These are phyloP conservation scores for Cercophora newfieldiana DNA, from an alignment of 495 filamentous ascomycete species.

Conservation along the genomic window DNA sequence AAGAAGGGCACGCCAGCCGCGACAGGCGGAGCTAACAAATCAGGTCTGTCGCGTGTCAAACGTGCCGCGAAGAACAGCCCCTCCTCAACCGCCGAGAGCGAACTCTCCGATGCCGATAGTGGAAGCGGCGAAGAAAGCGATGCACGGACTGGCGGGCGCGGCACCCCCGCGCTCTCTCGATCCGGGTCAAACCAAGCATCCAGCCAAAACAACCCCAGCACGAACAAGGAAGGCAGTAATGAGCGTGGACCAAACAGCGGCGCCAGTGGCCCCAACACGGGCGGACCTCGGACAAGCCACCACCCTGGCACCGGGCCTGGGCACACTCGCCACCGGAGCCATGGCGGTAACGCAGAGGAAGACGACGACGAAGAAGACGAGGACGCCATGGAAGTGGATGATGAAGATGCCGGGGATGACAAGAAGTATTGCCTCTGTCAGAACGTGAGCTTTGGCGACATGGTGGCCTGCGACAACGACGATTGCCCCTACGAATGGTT, in stretches of 20 bases:
- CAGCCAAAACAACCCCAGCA: slow-evolving; percentile 3
- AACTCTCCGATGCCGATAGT: slow-evolving; percentile 67
- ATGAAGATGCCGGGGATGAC: slow-evolving; percentile 85
- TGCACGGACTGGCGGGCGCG: slow-evolving; percentile 45
- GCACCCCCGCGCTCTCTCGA: slow-evolving; percentile 27
- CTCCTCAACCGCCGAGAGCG: slow-evolving; percentile 57
- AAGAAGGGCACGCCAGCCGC: slow-evolving; percentile 56
- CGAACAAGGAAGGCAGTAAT: slow-evolving; percentile 19
- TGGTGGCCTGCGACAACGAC: slow-evolving; percentile 97
- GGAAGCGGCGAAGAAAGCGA: slow-evolving; percentile 52
- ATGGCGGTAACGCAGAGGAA: slow-evolving; percentile 16
- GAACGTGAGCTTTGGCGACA: slow-evolving; percentile 90
- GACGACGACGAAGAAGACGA: slow-evolving; percentile 59
- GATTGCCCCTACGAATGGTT: slow-evolving; percentile 96
- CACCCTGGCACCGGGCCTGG: slow-evolving; percentile 7
- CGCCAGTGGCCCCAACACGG: slow-evolving; percentile 6
- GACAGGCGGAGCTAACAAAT: slow-evolving; percentile 40
- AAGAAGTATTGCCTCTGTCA: slow-evolving; percentile 92
- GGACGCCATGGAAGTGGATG: slow-evolving; percentile 66
- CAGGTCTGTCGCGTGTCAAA: slow-evolving; percentile 54
- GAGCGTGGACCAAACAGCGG: slow-evolving; percentile 2
- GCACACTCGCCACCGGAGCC: slow-evolving; percentile 7
- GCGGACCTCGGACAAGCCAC: slow-evolving; percentile 5
- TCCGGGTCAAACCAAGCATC: slow-evolving; percentile 23
- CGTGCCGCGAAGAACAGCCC: slow-evolving; percentile 61